These are phyloP conservation scores for Styphnolobium japonicum DNA, from an alignment of 306 rosid genomes.

Conservation along the genomic window DNA sequence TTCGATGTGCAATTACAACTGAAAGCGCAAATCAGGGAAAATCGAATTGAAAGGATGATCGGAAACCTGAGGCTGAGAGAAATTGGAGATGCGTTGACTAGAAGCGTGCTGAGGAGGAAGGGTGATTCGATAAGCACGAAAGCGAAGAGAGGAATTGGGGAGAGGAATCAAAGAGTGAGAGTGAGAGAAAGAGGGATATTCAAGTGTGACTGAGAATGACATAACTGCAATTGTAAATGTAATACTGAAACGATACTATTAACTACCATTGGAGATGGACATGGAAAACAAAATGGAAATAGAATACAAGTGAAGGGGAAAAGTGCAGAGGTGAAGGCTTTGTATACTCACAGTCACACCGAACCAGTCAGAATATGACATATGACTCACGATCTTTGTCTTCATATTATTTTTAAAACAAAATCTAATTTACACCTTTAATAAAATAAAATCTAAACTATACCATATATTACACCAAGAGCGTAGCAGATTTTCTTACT, in stretches of 20 bases:
- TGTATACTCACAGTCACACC: too few relatives aligned
- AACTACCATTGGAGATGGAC: background rate
- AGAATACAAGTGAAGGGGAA: too few relatives aligned
- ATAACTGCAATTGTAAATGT: constrained; percentile 23
- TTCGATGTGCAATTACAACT: background rate
- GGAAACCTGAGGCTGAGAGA: constrained; percentile 49
- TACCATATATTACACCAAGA: too few relatives aligned
- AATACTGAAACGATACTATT: too few relatives aligned
- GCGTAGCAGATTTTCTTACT: too few relatives aligned
- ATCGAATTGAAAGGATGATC: background rate
- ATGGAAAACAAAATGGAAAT: background rate
- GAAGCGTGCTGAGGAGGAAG: constrained; percentile 40
- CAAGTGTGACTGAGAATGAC: constrained; percentile 36
- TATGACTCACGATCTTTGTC: too few relatives aligned
- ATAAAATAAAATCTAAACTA: too few relatives aligned
- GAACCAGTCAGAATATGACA: too few relatives aligned
- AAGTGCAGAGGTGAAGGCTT: too few relatives aligned
- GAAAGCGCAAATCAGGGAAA: background rate
- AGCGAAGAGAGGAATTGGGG: background rate
- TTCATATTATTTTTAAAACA: too few relatives aligned
- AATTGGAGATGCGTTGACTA: constrained; percentile 42
- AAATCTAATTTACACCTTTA: too few relatives aligned
- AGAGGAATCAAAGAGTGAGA: background rate
- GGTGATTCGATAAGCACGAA: background rate
- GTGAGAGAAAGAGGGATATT: background rate